These are phyloP conservation scores for Alisma plantagoaquatica DNA, from an alignment of 106 monocot genomes.

Conservation along the genomic window DNA sequence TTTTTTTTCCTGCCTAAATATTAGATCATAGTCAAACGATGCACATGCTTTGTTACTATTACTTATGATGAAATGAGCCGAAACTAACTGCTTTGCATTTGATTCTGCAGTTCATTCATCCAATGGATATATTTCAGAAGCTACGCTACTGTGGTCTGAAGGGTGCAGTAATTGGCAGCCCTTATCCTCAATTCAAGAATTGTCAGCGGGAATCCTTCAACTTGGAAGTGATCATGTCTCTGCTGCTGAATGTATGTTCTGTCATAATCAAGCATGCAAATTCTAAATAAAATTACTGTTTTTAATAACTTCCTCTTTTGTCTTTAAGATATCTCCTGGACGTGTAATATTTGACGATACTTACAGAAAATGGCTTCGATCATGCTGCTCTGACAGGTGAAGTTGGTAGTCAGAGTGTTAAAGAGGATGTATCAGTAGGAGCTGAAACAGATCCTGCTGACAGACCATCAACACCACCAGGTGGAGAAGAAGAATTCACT, in stretches of 20 bases:
- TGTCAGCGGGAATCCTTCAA: conserved; percentile 13
- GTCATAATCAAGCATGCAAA: background rate
- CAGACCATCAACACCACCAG: conserved; percentile 74
- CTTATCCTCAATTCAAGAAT: conserved; percentile 61
- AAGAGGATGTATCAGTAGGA: background rate
- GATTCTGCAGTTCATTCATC: conserved; percentile 60
- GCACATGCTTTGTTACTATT: background rate
- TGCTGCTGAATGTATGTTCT: conserved; percentile 18
- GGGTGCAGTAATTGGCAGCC: conserved; percentile 84
- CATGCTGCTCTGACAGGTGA: conserved; percentile 18
- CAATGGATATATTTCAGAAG: conserved; percentile 63
- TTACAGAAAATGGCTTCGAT: conserved; percentile 30
- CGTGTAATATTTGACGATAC: conserved; percentile 26
- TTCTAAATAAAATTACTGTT: background rate
- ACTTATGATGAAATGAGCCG: conserved; percentile 6
- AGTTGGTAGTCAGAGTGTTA: background rate
- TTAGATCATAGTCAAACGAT: background rate
- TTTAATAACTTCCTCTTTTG: background rate
- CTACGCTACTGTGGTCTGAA: conserved; percentile 68
- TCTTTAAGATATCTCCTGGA: conserved; percentile 7
- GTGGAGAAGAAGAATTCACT: conserved; percentile 90
- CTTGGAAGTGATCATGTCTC: conserved; percentile 9
- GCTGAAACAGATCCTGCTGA: conserved; percentile 32
- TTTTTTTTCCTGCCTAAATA: background rate
- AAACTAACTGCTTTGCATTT: conserved; percentile 25